A percentile compares a stretch with the other conserved stretches of the same genome.
Conservation (phyloP, 179 eudicot genomes). For the Kewa caespitosa region DNA sequence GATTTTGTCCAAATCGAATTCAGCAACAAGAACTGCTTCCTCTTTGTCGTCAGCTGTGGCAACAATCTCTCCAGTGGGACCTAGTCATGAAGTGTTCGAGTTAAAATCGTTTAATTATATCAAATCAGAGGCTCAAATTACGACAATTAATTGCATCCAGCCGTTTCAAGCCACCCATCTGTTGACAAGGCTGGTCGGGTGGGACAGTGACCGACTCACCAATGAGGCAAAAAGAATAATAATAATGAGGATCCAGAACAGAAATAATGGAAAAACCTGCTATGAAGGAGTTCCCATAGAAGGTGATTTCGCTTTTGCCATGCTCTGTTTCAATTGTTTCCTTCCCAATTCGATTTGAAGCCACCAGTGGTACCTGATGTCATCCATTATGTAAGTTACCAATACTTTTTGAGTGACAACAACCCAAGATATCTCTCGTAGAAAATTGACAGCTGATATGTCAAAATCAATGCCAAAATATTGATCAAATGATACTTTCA, state of each 20-base stretch:
- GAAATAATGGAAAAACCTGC: constrained; percentile 54
- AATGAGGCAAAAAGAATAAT: background rate
- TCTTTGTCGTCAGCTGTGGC: constrained; percentile 74
- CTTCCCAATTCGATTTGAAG: constrained; percentile 92
- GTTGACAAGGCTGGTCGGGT: too few species aligned
- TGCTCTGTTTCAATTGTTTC: constrained; percentile 85
- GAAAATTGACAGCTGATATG: background rate
- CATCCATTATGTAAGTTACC: constrained; percentile 16
- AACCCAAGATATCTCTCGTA: background rate
- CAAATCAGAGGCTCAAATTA: background rate
- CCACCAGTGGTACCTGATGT: constrained; percentile 86
- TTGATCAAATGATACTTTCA: background rate
- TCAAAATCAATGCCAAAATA: constrained; percentile 1
- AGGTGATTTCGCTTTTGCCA: constrained; percentile 85
- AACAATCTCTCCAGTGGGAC: constrained; percentile 87
- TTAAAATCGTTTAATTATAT: background rate
- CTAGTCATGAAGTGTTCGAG: constrained; percentile 36
- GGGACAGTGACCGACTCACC: too few species aligned
- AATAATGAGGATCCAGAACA: background rate
- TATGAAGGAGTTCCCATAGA: constrained; percentile 94
- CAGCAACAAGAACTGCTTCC: constrained; percentile 78
- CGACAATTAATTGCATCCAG: too few species aligned
- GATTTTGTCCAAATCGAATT: constrained; percentile 75
- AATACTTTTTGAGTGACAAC: constrained; percentile 11
- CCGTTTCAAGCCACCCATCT: too few species aligned